Evolutionary conservation across 352 stramenopile species (phyloP).

Genomic region (Phytopythium litorale): DNA sequence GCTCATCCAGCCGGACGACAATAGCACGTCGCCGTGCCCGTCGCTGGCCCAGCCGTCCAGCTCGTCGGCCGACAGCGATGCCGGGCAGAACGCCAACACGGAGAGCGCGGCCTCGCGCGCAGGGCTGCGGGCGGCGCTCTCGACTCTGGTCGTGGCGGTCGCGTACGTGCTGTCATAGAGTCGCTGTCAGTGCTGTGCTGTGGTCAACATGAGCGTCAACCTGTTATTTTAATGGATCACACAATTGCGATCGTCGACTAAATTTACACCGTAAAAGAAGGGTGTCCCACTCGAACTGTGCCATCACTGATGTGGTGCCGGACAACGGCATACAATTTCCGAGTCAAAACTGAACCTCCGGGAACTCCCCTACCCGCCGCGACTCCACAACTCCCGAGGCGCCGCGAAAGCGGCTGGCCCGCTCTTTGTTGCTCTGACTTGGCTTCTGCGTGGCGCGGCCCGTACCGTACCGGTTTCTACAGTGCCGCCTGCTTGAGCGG

Average conservation of each 20-base stretch:
- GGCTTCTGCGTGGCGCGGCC: too few relatives aligned
- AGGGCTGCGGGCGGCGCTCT: slow-evolving; percentile 2
- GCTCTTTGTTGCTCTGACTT: neutral
- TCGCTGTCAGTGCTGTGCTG: neutral
- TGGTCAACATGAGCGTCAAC: too few relatives aligned
- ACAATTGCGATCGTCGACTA: too few relatives aligned
- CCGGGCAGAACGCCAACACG: slow-evolving; percentile 27
- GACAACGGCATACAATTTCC: neutral
- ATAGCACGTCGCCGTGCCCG: slow-evolving; percentile 18
- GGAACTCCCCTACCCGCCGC: neutral
- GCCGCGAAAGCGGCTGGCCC: slow-evolving; percentile 1
- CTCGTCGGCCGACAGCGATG: slow-evolving; percentile 11
- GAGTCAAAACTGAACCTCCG: neutral
- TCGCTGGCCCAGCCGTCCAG: slow-evolving; percentile 22
- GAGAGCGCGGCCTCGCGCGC: slow-evolving; percentile 21
- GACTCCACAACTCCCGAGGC: neutral
- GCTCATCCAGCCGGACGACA: slow-evolving; percentile 17
- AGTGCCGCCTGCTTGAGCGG: neutral
- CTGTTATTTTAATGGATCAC: too few relatives aligned
- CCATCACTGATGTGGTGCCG: neutral
- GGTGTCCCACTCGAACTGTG: too few relatives aligned
- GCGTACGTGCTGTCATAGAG: slow-evolving; percentile 42
- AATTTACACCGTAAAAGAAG: too few relatives aligned
- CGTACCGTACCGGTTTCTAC: neutral
- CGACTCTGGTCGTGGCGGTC: slow-evolving; percentile 25